phyloP scores from a whole-genome alignment of 208 protist species.

The Crithidia bombi region DNA sequence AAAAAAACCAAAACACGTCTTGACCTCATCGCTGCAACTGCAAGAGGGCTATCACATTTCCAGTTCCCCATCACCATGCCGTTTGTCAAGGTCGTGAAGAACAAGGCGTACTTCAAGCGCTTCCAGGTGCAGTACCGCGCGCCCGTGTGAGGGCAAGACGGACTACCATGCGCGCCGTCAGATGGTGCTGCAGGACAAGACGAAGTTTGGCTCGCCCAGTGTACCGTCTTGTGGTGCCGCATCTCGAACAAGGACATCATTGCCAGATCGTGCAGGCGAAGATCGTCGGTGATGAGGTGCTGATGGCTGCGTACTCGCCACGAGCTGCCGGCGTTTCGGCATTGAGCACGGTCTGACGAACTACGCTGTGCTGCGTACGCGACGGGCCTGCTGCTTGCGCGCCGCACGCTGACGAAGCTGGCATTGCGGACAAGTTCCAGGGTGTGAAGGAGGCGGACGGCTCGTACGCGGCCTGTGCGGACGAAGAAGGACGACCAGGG shows the following conservation, averaged over 20 bases:
- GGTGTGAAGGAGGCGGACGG: conserved; percentile 94
- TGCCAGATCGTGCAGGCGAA: conserved; percentile 97
- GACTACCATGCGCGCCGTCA: conserved; percentile 97
- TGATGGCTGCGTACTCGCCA: conserved; percentile 97
- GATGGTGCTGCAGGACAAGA: conserved; percentile 98
- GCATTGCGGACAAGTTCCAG: conserved; percentile 94
- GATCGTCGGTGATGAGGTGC: conserved; percentile 95
- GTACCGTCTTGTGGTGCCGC: conserved; percentile 98
- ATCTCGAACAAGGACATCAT: conserved; percentile 98
- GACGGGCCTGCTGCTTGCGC: conserved; percentile 97
- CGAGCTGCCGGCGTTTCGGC: conserved; percentile 97
- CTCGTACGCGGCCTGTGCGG: conserved; percentile 73
- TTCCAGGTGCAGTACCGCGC: conserved; percentile 98
- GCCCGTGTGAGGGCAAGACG: conserved; percentile 98
- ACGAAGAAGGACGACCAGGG: conserved; percentile 83
- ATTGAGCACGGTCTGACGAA: conserved; percentile 98
- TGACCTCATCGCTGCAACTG: no score
- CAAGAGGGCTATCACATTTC: no score
- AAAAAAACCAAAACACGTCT: background rate
- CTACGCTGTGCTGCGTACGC: conserved; percentile 97
- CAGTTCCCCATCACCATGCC: conserved; percentile 49
- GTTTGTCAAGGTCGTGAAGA: conserved; percentile 92
- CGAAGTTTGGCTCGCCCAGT: conserved; percentile 99
- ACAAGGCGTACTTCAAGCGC: conserved; percentile 98
- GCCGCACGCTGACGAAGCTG: conserved; percentile 96